These are phyloP conservation scores for Pseudozyma tsukubaensis DNA, from an alignment of 1,284 basidiomycete species.

Conservation along the genomic window DNA sequence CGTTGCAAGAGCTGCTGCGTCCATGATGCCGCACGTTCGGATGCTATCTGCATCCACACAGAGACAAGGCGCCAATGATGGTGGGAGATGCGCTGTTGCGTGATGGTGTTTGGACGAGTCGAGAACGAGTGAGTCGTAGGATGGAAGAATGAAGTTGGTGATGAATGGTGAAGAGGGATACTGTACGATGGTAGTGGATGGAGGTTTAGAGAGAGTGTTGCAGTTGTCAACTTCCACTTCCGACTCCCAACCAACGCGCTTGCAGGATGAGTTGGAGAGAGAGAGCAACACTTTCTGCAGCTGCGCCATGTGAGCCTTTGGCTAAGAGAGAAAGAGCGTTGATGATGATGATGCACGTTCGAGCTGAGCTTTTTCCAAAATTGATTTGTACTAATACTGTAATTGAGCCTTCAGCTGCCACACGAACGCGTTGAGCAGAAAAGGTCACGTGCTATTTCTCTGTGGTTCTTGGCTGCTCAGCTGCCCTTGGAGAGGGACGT, in stretches of 20 bases:
- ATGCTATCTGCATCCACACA: conserved; percentile 15
- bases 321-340: conserved; percentile 6
- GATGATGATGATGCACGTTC: conserved; percentile 9
- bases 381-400: background rate
- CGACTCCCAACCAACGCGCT: conserved; percentile 2
- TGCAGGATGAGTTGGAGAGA: background rate
- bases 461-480: background rate
- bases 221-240: conserved; percentile 13
- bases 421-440: conserved; percentile 19
- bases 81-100: conserved; percentile 7
- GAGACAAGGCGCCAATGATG: conserved; percentile 1
- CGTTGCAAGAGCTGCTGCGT: conserved; percentile 54
- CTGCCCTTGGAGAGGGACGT: background rate
- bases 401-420: background rate
- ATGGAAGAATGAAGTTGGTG: background rate
- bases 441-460: conserved; percentile 7
- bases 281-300: conserved; percentile 19
- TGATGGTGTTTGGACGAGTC: background rate
- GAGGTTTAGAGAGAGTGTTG: background rate
- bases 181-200: conserved; percentile 1
- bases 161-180: background rate
- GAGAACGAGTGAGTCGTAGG: background rate
- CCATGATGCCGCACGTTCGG: conserved; percentile 40
- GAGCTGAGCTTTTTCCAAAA: background rate
- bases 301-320: background rate